Conservation (phyloP, 176 grass and related monocot species). For the Carex littledalei region DNA sequence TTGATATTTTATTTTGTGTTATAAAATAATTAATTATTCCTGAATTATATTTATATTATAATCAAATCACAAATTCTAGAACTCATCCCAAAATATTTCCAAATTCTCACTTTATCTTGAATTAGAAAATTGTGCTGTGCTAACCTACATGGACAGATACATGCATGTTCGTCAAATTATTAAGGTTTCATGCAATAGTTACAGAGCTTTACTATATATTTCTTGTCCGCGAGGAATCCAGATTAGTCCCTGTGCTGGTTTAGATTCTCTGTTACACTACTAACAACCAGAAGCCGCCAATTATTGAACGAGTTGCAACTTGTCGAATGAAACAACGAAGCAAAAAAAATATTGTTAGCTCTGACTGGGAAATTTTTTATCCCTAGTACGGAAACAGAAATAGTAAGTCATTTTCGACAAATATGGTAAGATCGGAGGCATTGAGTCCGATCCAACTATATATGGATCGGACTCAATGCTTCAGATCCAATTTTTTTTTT, state of each 20-base stretch:
- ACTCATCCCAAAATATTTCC: no score
- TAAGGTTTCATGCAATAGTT: not conserved
- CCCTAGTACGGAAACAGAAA: no score
- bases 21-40: no score
- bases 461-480: no score
- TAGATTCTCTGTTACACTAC: not conserved
- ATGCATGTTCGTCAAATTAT: not conserved
- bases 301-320: conserved; percentile 11
- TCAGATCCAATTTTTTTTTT: no score
- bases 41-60: no score
- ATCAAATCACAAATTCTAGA: not conserved
- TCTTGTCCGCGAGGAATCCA: not conserved
- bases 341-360: not conserved
- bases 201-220: not conserved
- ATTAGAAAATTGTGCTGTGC: not conserved
- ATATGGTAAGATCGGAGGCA: no score
- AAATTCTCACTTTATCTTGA: not conserved
- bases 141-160: no score
- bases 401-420: no score
- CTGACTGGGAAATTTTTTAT: no score
- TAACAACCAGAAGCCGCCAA: not conserved
- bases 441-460: no score
- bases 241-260: not conserved
- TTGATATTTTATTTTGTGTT: no score
- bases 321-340: not conserved